These are phyloP conservation scores for Sporothrix mexicana DNA, from an alignment of 2,329 filamentous ascomycete species.

Conservation along the genomic window DNA sequence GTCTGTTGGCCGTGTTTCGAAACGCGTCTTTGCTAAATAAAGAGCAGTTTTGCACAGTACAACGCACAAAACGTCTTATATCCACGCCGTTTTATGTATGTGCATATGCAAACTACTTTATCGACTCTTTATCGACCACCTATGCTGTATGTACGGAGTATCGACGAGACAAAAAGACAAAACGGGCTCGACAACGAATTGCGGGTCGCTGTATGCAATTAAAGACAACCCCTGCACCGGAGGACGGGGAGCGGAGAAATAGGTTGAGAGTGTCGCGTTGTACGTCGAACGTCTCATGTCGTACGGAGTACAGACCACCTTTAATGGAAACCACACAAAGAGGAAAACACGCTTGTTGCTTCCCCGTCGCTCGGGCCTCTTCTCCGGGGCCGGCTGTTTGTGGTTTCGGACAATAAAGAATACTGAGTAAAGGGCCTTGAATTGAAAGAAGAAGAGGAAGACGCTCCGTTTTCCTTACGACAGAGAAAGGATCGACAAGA, in stretches of 20 bases:
- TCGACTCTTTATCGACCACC: not conserved
- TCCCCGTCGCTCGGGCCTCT: constrained; percentile 26
- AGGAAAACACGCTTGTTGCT: not conserved
- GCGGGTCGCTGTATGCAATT: constrained; percentile 17
- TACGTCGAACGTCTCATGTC: not conserved
- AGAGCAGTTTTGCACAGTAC: not conserved
- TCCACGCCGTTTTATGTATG: constrained; percentile 8
- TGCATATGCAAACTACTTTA: constrained; percentile 25
- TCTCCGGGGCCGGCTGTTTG: constrained; percentile 10
- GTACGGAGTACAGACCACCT: not conserved
- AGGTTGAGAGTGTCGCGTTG: no score
- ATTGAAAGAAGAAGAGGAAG: not conserved
- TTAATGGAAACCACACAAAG: not conserved
- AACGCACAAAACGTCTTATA: not conserved
- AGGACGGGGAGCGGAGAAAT: not conserved
- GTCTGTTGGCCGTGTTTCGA: not conserved
- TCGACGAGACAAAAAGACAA: not conserved
- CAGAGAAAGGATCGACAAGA: not conserved
- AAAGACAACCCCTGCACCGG: constrained; percentile 18
- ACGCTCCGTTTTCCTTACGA: constrained; percentile 1
- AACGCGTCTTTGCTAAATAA: constrained; percentile 10
- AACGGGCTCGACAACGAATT: not conserved
- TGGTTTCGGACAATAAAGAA: constrained; percentile 8
- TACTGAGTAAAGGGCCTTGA: no score
- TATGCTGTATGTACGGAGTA: no score